Conservation (phyloP, 352 stramenopile genomes). For the Pythium oligandrum region DNA sequence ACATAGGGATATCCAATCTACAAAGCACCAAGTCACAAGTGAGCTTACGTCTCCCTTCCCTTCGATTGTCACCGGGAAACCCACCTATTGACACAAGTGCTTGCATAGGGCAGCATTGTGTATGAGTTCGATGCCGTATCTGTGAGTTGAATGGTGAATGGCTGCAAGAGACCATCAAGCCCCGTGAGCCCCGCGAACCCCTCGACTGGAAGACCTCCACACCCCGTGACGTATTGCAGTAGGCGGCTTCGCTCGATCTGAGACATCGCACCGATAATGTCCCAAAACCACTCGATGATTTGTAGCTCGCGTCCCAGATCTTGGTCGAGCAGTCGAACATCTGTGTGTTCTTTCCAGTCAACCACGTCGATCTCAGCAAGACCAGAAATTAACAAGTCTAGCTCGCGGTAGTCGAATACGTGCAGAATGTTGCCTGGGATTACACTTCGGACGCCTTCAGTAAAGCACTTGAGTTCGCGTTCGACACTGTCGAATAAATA, state of each 20-base stretch:
- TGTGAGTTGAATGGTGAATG: constrained; percentile 68
- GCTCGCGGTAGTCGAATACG: constrained; percentile 98
- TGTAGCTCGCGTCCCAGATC: constrained; percentile 27
- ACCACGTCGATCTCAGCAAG: constrained; percentile 76
- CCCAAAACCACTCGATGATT: constrained; percentile 78
- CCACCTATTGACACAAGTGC: constrained; percentile 81
- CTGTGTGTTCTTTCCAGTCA: constrained; percentile 84
- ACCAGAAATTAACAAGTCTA: constrained; percentile 81
- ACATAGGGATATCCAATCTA: constrained; percentile 75
- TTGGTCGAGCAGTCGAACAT: constrained; percentile 32
- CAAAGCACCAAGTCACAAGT: constrained; percentile 1
- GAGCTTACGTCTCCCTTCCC: background rate
- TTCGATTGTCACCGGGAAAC: background rate
- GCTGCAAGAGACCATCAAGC: constrained; percentile 64
- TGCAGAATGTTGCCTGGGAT: constrained; percentile 94
- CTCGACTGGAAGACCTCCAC: constrained; percentile 72
- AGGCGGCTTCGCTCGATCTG: constrained; percentile 61
- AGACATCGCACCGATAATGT: constrained; percentile 52
- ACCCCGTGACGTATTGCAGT: constrained; percentile 83
- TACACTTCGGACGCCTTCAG: constrained; percentile 91
- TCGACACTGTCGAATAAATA: constrained; percentile 92
- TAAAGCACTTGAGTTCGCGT: constrained; percentile 78
- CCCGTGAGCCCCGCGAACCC: constrained; percentile 80
- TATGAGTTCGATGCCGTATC: constrained; percentile 39
- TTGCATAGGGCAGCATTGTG: constrained; percentile 61